Percentiles rank a stretch among this genome's conserved stretches.
Evolutionary conservation across 2,329 filamentous ascomycete species (phyloP).

Genomic region (Scorias spongiosa): DNA sequence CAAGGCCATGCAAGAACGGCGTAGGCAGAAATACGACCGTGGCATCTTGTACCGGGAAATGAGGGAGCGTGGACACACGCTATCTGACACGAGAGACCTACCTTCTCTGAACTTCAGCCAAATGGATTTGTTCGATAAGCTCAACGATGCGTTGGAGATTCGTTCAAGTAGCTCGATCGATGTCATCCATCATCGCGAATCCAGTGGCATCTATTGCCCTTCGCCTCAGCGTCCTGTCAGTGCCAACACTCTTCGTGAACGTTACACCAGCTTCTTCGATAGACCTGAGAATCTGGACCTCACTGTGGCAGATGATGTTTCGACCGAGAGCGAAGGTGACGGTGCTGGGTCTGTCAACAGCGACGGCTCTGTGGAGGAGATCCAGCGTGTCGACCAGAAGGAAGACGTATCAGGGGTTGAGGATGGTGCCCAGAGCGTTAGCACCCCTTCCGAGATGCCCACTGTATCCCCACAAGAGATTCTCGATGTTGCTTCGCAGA

Average conservation of each 20-base stretch:
- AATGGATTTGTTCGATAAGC: constrained; percentile 29
- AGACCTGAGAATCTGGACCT: constrained; percentile 23
- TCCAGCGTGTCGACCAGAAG: constrained; percentile 8
- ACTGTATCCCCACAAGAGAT: constrained; percentile 26
- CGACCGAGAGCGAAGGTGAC: neutral
- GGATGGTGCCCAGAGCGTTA: constrained; percentile 8
- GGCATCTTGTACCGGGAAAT: neutral
- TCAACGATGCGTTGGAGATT: constrained; percentile 28
- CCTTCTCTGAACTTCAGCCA: constrained; percentile 35
- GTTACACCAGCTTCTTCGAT: constrained; percentile 31
- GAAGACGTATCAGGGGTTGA: constrained; percentile 8
- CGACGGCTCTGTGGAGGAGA: neutral
- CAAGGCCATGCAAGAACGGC: constrained; percentile 21
- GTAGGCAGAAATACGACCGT: constrained; percentile 14
- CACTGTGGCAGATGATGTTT: constrained; percentile 1
- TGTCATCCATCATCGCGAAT: constrained; percentile 15
- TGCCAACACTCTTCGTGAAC: constrained; percentile 25
- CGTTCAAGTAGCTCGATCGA: constrained; percentile 25
- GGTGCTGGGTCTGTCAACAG: neutral
- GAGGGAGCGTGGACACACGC: constrained; percentile 9
- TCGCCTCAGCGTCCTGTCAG: constrained; percentile 23
- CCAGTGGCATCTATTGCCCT: constrained; percentile 18
- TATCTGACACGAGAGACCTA: constrained; percentile 25
- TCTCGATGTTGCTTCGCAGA: constrained; percentile 26
- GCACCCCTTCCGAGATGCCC: constrained; percentile 12